A percentile compares a stretch with the other conserved stretches of the same genome.
Evolutionary conservation across 2,329 filamentous ascomycete genomes (phyloP).

Genomic region (Lanzia echinophila): DNA sequence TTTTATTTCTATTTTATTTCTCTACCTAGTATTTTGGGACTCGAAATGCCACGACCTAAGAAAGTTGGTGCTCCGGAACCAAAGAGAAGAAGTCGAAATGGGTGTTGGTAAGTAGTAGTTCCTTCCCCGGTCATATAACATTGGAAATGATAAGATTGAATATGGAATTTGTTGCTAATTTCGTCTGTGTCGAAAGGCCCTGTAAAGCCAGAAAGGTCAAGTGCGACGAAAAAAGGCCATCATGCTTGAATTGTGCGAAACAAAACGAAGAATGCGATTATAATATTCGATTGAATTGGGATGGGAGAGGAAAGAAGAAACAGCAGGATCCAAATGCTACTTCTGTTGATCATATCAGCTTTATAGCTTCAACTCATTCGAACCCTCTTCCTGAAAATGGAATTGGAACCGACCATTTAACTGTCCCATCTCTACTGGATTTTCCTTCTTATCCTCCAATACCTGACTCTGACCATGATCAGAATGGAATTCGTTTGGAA

Average conservation of each 20-base stretch:
- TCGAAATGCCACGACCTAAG: constrained; percentile 57
- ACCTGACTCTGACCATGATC: background rate
- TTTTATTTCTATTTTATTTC: no score
- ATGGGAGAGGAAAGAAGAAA: constrained; percentile 59
- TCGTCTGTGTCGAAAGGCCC: constrained; percentile 40
- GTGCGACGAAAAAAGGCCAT: constrained; percentile 72
- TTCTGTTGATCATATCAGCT: constrained; percentile 10
- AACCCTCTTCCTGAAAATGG: background rate
- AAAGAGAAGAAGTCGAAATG: constrained; percentile 60
- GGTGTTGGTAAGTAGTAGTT: constrained; percentile 51
- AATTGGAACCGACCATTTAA: background rate
- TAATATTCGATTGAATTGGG: constrained; percentile 75
- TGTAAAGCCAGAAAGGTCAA: constrained; percentile 77
- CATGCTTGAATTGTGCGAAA: constrained; percentile 65
- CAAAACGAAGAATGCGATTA: constrained; percentile 73
- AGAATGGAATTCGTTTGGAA: background rate
- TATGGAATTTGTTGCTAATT: no score
- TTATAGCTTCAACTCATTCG: constrained; percentile 10
- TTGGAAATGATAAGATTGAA: no score
- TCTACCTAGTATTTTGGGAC: background rate
- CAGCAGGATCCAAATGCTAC: constrained; percentile 31
- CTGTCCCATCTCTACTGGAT: background rate
- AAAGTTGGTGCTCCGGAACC: constrained; percentile 56
- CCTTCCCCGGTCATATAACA: background rate
- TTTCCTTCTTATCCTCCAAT: background rate